Conservation (phyloP, 2,329 filamentous ascomycete genomes). For the Aureobasidium sp. region DNA sequence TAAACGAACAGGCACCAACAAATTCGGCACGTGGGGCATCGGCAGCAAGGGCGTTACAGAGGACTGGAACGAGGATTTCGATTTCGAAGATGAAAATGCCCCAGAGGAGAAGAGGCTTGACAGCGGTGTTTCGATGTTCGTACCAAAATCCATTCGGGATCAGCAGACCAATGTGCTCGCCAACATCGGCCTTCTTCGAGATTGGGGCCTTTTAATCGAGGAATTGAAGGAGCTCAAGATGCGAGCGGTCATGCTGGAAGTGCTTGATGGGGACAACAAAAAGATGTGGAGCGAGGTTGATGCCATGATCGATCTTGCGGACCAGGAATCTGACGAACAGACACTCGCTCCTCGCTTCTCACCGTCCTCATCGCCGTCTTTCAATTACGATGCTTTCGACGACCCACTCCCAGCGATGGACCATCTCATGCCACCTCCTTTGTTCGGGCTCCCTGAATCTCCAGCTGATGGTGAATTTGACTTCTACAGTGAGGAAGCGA, state of each 20-base stretch:
- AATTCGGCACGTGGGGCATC: conserved; percentile 75
- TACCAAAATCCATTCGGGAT: conserved; percentile 71
- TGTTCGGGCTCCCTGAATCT: background rate
- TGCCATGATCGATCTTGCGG: conserved; percentile 74
- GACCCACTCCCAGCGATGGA: conserved; percentile 27
- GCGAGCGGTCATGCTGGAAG: conserved; percentile 58
- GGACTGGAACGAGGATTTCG: conserved; percentile 86
- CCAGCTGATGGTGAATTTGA: background rate
- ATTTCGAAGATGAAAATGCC: conserved; percentile 50
- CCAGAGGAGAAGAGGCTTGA: conserved; percentile 32
- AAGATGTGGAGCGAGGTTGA: conserved; percentile 72
- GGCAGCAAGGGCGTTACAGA: conserved; percentile 73
- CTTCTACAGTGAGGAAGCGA: background rate
- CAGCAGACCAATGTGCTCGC: conserved; percentile 74
- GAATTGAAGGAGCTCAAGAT: conserved; percentile 70
- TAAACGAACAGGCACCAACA: conserved; percentile 51
- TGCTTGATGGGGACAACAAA: conserved; percentile 52
- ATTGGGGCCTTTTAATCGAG: conserved; percentile 73
- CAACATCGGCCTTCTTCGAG: conserved; percentile 74
- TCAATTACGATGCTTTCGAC: conserved; percentile 51
- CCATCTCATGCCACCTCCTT: background rate
- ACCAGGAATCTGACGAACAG: conserved; percentile 53
- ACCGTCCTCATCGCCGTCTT: conserved; percentile 47
- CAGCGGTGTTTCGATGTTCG: conserved; percentile 50
- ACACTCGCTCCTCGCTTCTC: conserved; percentile 41